phyloP scores from a whole-genome alignment of 805 yeast genomes.

The Candida nanaspora region DNA sequence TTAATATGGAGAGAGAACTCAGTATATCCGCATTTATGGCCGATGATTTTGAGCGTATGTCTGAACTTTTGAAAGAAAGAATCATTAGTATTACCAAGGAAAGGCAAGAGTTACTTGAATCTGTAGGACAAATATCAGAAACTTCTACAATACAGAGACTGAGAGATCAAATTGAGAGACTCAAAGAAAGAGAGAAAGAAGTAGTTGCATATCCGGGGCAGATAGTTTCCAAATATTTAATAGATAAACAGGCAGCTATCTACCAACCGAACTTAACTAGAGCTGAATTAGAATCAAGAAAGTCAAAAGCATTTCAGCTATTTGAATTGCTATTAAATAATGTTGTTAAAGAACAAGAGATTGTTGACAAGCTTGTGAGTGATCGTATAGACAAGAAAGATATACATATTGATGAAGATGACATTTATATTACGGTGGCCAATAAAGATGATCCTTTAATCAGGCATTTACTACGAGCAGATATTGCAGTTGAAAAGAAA shows the following conservation, averaged over 20 bases:
- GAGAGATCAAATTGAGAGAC: conserved; percentile 2
- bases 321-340: conserved; percentile 25
- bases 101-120: conserved; percentile 1
- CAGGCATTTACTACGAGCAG: conserved; percentile 19
- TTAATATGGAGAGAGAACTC: conserved; percentile 3
- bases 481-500: conserved; percentile 19
- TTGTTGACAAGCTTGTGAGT: background rate
- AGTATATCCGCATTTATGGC: conserved; percentile 2
- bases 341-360: conserved; percentile 8
- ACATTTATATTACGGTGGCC: conserved; percentile 16
- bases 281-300: conserved; percentile 12
- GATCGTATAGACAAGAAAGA: background rate
- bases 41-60: conserved; percentile 1
- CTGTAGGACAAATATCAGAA: background rate
- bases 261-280: conserved; percentile 10
- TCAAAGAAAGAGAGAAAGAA: conserved; percentile 14
- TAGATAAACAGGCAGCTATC: conserved; percentile 17
- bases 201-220: conserved; percentile 18
- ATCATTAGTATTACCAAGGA: conserved; percentile 6
- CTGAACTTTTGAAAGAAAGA: conserved; percentile 4
- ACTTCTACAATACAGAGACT: background rate
- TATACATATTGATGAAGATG: conserved; percentile 4
- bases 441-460: conserved; percentile 26
- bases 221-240: conserved; percentile 21
- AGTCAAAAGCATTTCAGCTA: conserved; percentile 18